These are phyloP conservation scores for Heliamphora pulchella DNA, from an alignment of 179 eudicot species.

Conservation along the genomic window DNA sequence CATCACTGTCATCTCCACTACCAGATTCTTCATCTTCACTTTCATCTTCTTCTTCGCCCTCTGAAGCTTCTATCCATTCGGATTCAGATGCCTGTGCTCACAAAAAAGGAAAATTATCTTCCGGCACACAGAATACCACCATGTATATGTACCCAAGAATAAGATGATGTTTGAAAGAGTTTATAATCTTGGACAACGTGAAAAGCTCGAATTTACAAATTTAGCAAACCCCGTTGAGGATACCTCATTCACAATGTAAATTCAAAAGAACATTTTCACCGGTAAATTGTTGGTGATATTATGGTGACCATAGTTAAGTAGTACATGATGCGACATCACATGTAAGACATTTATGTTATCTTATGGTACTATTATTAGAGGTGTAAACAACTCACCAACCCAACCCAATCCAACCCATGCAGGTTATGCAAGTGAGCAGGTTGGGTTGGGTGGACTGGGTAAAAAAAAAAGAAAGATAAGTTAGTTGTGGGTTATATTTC, in stretches of 20 bases:
- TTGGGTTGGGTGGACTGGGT: no score
- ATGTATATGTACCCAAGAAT: neutral
- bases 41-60: conserved; percentile 63
- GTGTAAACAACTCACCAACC: no score
- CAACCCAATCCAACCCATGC: no score
- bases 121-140: neutral
- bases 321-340: no score
- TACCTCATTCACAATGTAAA: neutral
- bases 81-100: conserved; percentile 76
- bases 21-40: conserved; percentile 40
- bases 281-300: neutral
- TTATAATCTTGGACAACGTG: neutral
- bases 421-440: no score
- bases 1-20: conserved; percentile 33
- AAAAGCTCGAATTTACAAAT: neutral
- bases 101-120: neutral
- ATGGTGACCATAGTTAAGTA: no score
- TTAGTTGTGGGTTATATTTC: no score
- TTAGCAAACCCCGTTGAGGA: neutral
- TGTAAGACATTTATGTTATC: no score
- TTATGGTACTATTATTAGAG: no score
- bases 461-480: no score
- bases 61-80: conserved; percentile 93
- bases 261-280: neutral
- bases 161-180: neutral